Evolutionary conservation across 176 grass and related monocot genomes (phyloP).

Genomic region (Carex scoparia): DNA sequence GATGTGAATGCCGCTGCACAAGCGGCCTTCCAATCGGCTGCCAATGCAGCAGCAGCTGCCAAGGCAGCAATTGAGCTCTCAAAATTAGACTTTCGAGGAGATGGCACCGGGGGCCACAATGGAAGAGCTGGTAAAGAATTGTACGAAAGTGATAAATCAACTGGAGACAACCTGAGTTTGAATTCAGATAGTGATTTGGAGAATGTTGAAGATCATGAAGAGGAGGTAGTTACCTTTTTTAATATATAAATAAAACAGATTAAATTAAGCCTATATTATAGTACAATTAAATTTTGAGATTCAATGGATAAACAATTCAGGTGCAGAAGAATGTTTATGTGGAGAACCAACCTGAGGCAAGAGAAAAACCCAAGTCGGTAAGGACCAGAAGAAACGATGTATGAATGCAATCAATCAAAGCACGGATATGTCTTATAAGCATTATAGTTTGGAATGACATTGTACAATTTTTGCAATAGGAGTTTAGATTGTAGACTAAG

Average conservation of each 20-base stretch:
- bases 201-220: neutral
- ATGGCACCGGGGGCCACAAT: neutral
- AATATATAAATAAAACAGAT: neutral
- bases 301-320: neutral
- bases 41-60: constrained; percentile 61
- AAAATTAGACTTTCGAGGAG: constrained; percentile 22
- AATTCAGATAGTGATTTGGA: constrained; percentile 22
- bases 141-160: neutral
- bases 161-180: neutral
- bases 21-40: constrained; percentile 75
- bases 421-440: neutral
- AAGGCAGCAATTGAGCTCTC: constrained; percentile 78
- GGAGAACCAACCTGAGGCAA: neutral
- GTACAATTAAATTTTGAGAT: no score
- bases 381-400: neutral
- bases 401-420: neutral
- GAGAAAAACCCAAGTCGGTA: neutral
- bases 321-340: neutral
- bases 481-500: neutral
- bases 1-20: constrained; percentile 65
- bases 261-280: neutral
- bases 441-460: neutral
- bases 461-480: neutral
- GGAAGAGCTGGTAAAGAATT: neutral
- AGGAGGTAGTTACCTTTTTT: neutral